Evolutionary conservation across 371 early-diverging fungal species (phyloP), one percentile per base, ranked within the genome.

Genomic region (Actinomortierella wolfii): DNA sequence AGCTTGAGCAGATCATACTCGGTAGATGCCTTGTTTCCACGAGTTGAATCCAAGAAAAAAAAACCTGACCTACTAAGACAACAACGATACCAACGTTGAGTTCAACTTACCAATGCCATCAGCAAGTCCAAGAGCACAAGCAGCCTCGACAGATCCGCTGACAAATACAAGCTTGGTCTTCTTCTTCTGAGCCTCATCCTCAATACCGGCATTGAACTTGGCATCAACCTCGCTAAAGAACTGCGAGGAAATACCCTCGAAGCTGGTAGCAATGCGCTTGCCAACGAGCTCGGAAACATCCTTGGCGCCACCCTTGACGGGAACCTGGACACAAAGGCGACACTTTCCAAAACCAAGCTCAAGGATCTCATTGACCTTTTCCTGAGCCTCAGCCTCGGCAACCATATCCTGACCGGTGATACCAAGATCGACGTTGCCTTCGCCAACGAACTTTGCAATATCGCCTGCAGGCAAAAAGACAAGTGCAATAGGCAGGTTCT

Each of bases 401-500:
- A 95, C 86, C 82, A 97, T 95, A 69, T 96, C 96, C 73, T 89
- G 85, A n/a, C 98, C 97, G 1, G 97, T 97, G 56, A 98, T 96
- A 24, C 97, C 98, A 39, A 97, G 61, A 75, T 97, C 97, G n/a
- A 97, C 92, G 64, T 93, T 91, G 28, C 98, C 97, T 40, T 94
- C 91, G 34, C 87, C 96, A 17, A 98, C 95, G 61, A 92, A 97
- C 68, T 93, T 92, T 40, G 96, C 92, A 64, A 97, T 98, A 76
- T 97, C 97, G 5, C 92, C 87, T 1, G 97, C 98, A 5, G 96
- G 96, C 42, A 98, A 79, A 76, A 98, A 97, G 42, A 98, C 87
- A 41, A 98, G 82, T 1, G 96, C 96, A 4, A 98, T 83, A 17
- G 96, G 94, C 51, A 93, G 81, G 79, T 97, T 98, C 53, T 91